Percentiles rank a stretch among this genome's conserved stretches.
These are phyloP conservation scores for Pilaira anomala DNA, from an alignment of 192 early-diverging fungal genomes.

Conservation along the genomic window DNA sequence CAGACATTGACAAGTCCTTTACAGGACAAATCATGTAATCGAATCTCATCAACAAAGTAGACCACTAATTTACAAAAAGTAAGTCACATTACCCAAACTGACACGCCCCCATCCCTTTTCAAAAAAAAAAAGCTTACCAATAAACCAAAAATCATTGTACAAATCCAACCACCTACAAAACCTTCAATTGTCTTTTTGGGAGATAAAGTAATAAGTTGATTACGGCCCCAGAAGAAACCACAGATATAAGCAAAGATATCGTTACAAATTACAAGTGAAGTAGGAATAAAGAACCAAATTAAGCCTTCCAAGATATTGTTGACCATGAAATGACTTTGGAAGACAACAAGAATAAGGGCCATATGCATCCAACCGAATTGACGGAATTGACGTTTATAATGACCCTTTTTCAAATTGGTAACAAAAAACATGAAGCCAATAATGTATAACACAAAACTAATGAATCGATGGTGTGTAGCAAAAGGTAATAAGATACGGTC, in stretches of 20 bases:
- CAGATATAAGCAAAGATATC: conserved; percentile 94
- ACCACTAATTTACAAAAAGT: conserved; percentile 34
- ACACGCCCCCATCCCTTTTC: neutral
- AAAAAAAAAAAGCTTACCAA: conserved; percentile 41
- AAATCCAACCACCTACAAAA: conserved; percentile 84
- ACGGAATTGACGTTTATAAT: conserved; percentile 92
- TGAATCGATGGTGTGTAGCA: conserved; percentile 90
- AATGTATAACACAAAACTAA: conserved; percentile 85
- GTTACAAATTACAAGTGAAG: conserved; percentile 87
- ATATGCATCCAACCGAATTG: conserved; percentile 98
- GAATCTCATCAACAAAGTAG: conserved; percentile 46
- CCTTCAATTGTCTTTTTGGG: conserved; percentile 99
- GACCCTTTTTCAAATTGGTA: conserved; percentile 84
- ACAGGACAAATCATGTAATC: conserved; percentile 61
- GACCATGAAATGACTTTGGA: conserved; percentile 92
- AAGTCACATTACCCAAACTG: neutral
- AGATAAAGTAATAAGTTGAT: conserved; percentile 83
- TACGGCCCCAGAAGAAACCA: conserved; percentile 92
- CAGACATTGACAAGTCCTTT: conserved; percentile 46
- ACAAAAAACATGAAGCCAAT: conserved; percentile 91
- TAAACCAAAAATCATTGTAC: conserved; percentile 86
- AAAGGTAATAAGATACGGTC: conserved; percentile 80
- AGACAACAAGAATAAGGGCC: conserved; percentile 85
- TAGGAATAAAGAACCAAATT: conserved; percentile 94
- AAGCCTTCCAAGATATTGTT: conserved; percentile 97